Percentiles rank a stretch among this genome's conserved stretches.
Conservation (phyloP, 495 filamentous ascomycete species). For the Penicillium pulvis region DNA sequence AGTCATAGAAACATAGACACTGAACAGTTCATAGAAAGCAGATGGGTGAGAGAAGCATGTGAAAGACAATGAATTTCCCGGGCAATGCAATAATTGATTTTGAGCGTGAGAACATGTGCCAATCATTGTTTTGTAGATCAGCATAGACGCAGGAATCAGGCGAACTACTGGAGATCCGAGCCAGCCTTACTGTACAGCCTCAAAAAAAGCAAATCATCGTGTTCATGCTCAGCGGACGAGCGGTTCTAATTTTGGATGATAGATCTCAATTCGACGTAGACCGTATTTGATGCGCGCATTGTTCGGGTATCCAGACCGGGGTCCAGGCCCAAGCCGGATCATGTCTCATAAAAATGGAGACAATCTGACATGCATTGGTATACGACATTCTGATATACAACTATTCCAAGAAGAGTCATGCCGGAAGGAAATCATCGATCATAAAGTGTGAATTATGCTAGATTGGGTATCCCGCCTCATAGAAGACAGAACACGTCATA, state of each 20-base stretch:
- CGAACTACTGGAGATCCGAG: slow-evolving; percentile 11
- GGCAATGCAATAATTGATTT: slow-evolving; percentile 11
- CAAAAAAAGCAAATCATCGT: slow-evolving; percentile 11
- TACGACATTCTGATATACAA: slow-evolving; percentile 5
- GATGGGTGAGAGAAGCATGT: slow-evolving; percentile 10
- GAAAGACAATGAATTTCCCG: slow-evolving; percentile 13
- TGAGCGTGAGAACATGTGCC: slow-evolving; percentile 7
- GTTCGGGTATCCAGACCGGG: slow-evolving; percentile 13
- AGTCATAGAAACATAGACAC: slow-evolving; percentile 9
- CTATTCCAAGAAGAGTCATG: slow-evolving; percentile 2
- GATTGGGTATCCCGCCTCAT: slow-evolving; percentile 6
- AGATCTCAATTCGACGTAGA: not conserved
- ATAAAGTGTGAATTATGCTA: slow-evolving; percentile 13
- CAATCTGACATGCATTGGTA: slow-evolving; percentile 15
- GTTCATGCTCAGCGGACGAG: slow-evolving; percentile 2
- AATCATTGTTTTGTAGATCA: slow-evolving; percentile 15
- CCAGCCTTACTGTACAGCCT: slow-evolving; percentile 17
- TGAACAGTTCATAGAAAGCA: slow-evolving; percentile 8
- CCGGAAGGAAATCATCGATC: slow-evolving; percentile 12
- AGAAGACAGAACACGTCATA: slow-evolving; percentile 18
- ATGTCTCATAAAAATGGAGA: slow-evolving; percentile 13
- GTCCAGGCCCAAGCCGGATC: slow-evolving; percentile 8
- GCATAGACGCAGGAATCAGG: slow-evolving; percentile 10
- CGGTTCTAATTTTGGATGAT: slow-evolving; percentile 12
- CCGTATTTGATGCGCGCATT: slow-evolving; percentile 2